Evolutionary conservation across 2,329 filamentous ascomycete genomes (phyloP).

Genomic region (Fusarium fracticaudum): DNA sequence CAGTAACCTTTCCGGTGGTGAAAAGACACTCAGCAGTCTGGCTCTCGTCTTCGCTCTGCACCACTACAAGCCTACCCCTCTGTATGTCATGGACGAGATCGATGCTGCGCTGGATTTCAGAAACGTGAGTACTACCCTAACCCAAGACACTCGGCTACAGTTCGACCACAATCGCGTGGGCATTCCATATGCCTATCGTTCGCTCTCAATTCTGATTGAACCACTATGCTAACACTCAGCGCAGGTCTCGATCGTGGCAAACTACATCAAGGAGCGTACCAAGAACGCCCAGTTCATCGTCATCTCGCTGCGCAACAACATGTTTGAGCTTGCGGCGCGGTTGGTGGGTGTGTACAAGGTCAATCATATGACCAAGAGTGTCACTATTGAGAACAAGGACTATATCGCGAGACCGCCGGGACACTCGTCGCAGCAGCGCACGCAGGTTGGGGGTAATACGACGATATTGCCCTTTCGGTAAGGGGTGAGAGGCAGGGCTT

Average conservation of each 20-base stretch:
- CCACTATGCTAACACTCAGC: conserved; percentile 28
- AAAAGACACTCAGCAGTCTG: conserved; percentile 94
- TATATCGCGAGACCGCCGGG: conserved; percentile 64
- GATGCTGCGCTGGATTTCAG: conserved; percentile 97
- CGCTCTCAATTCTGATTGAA: not conserved
- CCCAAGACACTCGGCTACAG: conserved; percentile 40
- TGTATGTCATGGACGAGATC: conserved; percentile 99
- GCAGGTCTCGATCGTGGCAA: conserved; percentile 94
- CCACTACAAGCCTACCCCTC: conserved; percentile 95
- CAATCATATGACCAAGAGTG: conserved; percentile 97
- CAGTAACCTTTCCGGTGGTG: conserved; percentile 91
- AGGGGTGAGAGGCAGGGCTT: conserved; percentile 18
- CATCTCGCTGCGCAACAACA: conserved; percentile 97
- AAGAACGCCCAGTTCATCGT: conserved; percentile 99
- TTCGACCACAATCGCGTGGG: conserved; percentile 19
- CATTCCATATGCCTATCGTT: conserved; percentile 20
- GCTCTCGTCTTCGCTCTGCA: conserved; percentile 98
- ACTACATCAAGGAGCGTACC: conserved; percentile 98
- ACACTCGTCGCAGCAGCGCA: conserved; percentile 48
- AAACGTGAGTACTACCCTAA: conserved; percentile 74
- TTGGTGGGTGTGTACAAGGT: conserved; percentile 99
- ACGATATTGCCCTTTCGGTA: conserved; percentile 50
- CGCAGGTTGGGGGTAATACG: conserved; percentile 43
- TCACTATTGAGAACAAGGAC: conserved; percentile 86
- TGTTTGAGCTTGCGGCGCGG: conserved; percentile 97